Base-by-base conservation (phyloP, 805 yeast genomes). In the Tetrapisispora taiwanensis region DNA sequence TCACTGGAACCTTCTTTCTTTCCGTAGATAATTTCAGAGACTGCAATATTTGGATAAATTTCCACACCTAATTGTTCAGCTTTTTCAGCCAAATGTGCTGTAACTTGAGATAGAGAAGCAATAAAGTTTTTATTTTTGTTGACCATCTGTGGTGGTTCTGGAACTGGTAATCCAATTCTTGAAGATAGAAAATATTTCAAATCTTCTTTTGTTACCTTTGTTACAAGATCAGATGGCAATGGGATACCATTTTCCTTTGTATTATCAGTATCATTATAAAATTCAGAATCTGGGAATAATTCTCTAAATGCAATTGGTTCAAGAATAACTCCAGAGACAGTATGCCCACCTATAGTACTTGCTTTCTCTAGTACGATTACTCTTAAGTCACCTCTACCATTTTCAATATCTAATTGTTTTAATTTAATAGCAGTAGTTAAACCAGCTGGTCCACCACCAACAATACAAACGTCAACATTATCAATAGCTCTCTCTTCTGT, bases 371-470 rank as follows among this genome's bases (percentile, higher is more conserved):
- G 68, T 1, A 92, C 87, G 9, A 92, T 83, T 30, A 92, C 95
- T 48, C 98, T 72, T 41, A 87, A 66, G 41, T 79, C 83, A 18
- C 85, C 83, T 20, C 67, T 67, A 1, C 81, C 83, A 3, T 39
- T 22, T 49, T 75, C 81, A 43, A 73, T 68, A 57, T 89, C 96
- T 30, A 90, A 66, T 60, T 89, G 96, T 62, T 92, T 92, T 48
- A 87, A 69, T 52, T 76, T 74, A 49, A 92, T 92, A 12, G 97
- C 97, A 1, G 98, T 82, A 1, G 96, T 89, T 41, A 92, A 69
- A 3, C 98, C 98, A 1, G 97, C 94, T 7, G 97, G 97, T 0
- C 98, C 98, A 30, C 95, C 97, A 36, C 98, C 98, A 2, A 92
- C 95, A 42, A 92, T 87, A 56, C 95, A 84, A 19, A 92, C 95